Conservation (phyloP, 352 stramenopile species). For the Phytopythium mirpurense region DNA sequence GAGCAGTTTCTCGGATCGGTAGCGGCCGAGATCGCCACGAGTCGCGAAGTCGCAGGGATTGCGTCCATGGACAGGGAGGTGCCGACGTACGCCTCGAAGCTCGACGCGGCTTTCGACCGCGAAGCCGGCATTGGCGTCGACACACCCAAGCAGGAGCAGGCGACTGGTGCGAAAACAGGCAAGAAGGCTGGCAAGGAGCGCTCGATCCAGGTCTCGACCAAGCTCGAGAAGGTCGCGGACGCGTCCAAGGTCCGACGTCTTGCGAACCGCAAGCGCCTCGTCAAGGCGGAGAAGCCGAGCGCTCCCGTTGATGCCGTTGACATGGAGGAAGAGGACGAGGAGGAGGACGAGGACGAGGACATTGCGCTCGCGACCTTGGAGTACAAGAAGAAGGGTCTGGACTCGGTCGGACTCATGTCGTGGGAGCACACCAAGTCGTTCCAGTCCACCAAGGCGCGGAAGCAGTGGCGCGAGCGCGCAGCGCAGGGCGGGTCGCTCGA, state of each 20-base stretch:
- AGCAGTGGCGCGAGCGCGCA: constrained; percentile 52
- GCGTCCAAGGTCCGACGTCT: constrained; percentile 1
- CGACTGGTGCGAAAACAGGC: constrained; percentile 12
- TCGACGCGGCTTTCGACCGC: constrained; percentile 62
- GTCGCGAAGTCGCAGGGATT: constrained; percentile 50
- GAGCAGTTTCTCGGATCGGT: constrained; percentile 75
- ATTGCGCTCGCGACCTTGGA: constrained; percentile 36
- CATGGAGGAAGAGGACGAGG: constrained; percentile 14
- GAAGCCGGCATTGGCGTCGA: constrained; percentile 10
- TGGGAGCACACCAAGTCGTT: constrained; percentile 57
- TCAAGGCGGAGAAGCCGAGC: constrained; percentile 39
- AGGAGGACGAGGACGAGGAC: constrained; percentile 44
- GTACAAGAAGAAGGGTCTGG: constrained; percentile 65
- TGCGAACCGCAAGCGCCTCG: constrained; percentile 35
- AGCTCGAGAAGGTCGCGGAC: constrained; percentile 60
- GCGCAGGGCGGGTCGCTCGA: constrained; percentile 42
- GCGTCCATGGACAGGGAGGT: constrained; percentile 58
- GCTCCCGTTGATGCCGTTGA: constrained; percentile 6
- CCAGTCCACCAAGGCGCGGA: constrained; percentile 34
- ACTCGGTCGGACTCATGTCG: constrained; percentile 47
- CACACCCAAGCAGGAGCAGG: constrained; percentile 11
- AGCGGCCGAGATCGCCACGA: constrained; percentile 54
- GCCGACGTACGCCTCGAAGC: constrained; percentile 55
- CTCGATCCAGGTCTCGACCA: constrained; percentile 55
- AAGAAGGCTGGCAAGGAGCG: constrained; percentile 22